Evolutionary conservation across 345 rosid species (phyloP), one percentile per base, ranked within the genome.

Genomic region (Eutrema japonicum): DNA sequence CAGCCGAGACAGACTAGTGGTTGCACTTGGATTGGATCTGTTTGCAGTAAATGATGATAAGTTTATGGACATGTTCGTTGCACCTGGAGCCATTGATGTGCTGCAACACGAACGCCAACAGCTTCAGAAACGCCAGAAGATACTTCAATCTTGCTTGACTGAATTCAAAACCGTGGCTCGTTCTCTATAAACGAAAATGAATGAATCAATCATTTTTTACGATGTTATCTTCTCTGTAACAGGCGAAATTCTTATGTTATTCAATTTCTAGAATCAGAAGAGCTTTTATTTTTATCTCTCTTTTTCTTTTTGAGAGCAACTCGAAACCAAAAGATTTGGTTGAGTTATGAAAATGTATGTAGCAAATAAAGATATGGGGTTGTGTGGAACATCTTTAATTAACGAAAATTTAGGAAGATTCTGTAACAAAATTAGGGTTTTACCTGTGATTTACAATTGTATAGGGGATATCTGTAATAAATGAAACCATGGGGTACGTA

Each of bases 31-130:
- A 3, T 69, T 92, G 82, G 97, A 95, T 70, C 46, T 95, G 73
- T 95, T 95, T 43, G 98, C 96, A 0, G 97, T 90, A 22, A 92
- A 81, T 26, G 98, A 92, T 27, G 98, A 87, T 46, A 90, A 80
- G 77, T 95, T 95, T 83, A 90, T 87, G 98, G 98, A 95, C 83
- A 85, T 95, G 93, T 92, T 92, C 54, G 92, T 85, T 35, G 92
- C 97, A 16, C 97, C 99, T 12, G 97, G 92, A 41, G 98, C 98
- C 29, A 83, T 92, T 55, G 97, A 92, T 18, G 81, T 82, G 37
- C 82, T 92, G 54, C 86, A 87, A 56, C 79, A 83, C 38, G 96
- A 92, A 82, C 74, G 88, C 2, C 90, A 87, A 67, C 84, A 85
- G 36, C 92, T 92, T 45, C 92, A 90, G 80, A 90, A 90, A 49